Percentiles rank a stretch among this genome's conserved stretches.
Conservation (phyloP, 768 basidiomycete species). For the Lactarius sp. region DNA sequence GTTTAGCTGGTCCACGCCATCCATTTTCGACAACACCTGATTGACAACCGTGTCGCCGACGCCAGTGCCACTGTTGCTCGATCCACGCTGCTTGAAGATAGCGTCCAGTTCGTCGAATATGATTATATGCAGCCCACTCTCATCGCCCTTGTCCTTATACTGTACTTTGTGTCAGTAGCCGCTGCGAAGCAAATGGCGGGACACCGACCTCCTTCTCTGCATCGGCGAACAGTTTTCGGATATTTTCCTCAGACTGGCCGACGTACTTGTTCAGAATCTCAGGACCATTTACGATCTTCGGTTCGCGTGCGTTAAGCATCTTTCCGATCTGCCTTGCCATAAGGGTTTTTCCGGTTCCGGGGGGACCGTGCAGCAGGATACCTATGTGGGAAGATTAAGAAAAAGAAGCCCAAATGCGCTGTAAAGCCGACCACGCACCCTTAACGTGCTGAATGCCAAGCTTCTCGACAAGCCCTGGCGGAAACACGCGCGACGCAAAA, state of each 20-base stretch:
- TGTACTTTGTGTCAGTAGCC: constrained; percentile 31
- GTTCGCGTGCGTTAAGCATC: constrained; percentile 97
- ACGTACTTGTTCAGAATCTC: constrained; percentile 97
- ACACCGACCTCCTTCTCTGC: constrained; percentile 87
- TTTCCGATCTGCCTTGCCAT: constrained; percentile 99
- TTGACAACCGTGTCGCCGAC: constrained; percentile 99
- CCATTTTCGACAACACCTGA: constrained; percentile 99
- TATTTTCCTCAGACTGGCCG: constrained; percentile 95
- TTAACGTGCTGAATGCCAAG: constrained; percentile 98
- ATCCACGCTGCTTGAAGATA: constrained; percentile 97
- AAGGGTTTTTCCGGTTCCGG: constrained; percentile 97
- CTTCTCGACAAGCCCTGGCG: constrained; percentile 93
- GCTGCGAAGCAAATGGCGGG: not conserved
- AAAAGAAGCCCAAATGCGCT: not conserved
- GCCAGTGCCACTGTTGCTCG: constrained; percentile 84
- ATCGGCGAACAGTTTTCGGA: constrained; percentile 95
- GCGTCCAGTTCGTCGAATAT: constrained; percentile 99
- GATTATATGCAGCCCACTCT: constrained; percentile 96
- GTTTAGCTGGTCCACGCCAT: constrained; percentile 97
- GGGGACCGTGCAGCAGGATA: constrained; percentile 92
- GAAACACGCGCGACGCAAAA: constrained; percentile 98
- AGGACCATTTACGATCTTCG: constrained; percentile 97
- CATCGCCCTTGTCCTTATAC: constrained; percentile 97
- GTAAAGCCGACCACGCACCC: constrained; percentile 45
- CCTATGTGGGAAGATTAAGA: constrained; percentile 40